Conservation (phyloP, 225 moss, liverwort and hornwort genomes). For the Pseudisothecium myosuroides region DNA sequence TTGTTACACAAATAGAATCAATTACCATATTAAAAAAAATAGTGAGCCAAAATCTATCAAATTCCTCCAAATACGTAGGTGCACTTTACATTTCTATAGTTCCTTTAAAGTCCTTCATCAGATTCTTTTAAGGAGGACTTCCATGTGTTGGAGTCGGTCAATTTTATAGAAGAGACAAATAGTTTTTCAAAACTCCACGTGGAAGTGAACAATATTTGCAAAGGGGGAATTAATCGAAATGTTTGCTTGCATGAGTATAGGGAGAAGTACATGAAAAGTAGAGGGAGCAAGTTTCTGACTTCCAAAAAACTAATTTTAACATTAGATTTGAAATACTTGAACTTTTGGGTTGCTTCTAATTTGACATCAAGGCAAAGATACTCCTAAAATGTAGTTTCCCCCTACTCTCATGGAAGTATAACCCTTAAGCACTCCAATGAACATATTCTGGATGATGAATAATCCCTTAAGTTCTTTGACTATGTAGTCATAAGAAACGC, state of each 20-base stretch:
- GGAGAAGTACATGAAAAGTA: not conserved
- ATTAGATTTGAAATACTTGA: too few species aligned
- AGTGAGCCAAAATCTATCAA: not conserved
- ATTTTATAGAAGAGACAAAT: not conserved
- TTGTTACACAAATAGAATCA: too few species aligned
- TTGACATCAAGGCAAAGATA: not conserved
- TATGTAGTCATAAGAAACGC: too few species aligned
- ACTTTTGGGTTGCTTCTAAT: not conserved
- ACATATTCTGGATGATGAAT: too few species aligned
- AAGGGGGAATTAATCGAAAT: fast-evolving
- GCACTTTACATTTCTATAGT: not conserved
- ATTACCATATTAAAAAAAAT: not conserved
- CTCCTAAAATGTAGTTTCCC: not conserved
- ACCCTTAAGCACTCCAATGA: too few species aligned
- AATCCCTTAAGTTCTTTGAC: too few species aligned
- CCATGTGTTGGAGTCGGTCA: fast-evolving
- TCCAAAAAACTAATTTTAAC: not conserved
- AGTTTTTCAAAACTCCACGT: fast-evolving
- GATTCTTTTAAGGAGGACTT: fast-evolving
- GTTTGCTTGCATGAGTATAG: fast-evolving
- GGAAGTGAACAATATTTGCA: too few species aligned
- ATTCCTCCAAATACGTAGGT: fast-evolving
- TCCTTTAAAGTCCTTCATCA: not conserved
- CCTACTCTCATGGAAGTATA: not conserved
- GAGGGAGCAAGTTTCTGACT: fast-evolving